A percentile compares a stretch with the other conserved stretches of the same genome.
Conservation (phyloP, 495 filamentous ascomycete species). For the Hypoxylon fragiforme region DNA sequence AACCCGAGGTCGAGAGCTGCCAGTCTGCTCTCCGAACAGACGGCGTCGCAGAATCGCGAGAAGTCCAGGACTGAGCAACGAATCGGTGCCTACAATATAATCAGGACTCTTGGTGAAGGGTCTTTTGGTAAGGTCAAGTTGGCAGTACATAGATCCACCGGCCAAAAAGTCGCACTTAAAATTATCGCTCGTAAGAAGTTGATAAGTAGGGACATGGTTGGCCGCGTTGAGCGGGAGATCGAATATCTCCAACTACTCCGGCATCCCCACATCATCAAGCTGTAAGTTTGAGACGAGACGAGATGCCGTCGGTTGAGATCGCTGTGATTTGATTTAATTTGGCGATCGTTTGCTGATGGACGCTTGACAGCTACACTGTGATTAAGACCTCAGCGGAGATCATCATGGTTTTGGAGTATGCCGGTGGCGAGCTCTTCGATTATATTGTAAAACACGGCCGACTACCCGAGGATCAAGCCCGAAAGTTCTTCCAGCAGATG, state of each 20-base stretch:
- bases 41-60: slow-evolving; percentile 41
- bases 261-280: slow-evolving; percentile 98
- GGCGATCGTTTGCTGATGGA: slow-evolving; percentile 5
- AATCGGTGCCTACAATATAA: slow-evolving; percentile 85
- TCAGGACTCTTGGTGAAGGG: slow-evolving; percentile 91
- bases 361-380: slow-evolving; percentile 76
- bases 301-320: too few species aligned
- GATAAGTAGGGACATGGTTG: slow-evolving; percentile 94
- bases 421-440: slow-evolving; percentile 94
- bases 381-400: slow-evolving; percentile 93
- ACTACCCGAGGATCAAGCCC: slow-evolving; percentile 84
- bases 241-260: slow-evolving; percentile 94
- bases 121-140: slow-evolving; percentile 99
- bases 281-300: too few species aligned
- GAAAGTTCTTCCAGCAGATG: slow-evolving; percentile 98
- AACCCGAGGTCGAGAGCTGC: slow-evolving; percentile 39
- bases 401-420: slow-evolving; percentile 98
- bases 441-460: slow-evolving; percentile 91
- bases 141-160: slow-evolving; percentile 84
- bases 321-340: not conserved
- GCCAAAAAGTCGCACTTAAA: slow-evolving; percentile 93
- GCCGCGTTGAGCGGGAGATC: slow-evolving; percentile 94
- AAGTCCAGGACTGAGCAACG: slow-evolving; percentile 68
- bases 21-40: slow-evolving; percentile 36
- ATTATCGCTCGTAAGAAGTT: slow-evolving; percentile 95